phyloP scores from a whole-genome alignment of 2,329 filamentous ascomycete genomes.

The Talaromyces sp. region DNA sequence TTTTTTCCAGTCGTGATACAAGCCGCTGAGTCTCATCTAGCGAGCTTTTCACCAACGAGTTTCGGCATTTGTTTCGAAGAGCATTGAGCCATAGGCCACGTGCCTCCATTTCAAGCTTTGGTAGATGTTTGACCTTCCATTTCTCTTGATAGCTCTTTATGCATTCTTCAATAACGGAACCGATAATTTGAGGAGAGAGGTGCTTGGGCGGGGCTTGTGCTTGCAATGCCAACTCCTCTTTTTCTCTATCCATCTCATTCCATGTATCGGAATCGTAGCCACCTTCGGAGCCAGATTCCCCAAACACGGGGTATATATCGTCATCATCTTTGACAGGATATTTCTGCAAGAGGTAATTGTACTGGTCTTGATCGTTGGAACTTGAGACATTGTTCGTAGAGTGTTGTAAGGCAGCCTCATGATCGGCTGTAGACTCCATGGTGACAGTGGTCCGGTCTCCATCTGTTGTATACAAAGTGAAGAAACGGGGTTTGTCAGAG shows the following conservation, averaged over 20 bases:
- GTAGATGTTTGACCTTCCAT: conserved; percentile 58
- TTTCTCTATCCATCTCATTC: conserved; percentile 57
- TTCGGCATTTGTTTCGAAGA: conserved; percentile 29
- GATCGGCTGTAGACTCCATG: conserved; percentile 21
- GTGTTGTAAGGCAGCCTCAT: conserved; percentile 15
- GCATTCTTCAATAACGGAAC: conserved; percentile 49
- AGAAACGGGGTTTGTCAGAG: conserved; percentile 15
- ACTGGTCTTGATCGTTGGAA: conserved; percentile 15
- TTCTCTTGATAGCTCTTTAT: conserved; percentile 46
- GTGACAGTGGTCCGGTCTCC: conserved; percentile 19
- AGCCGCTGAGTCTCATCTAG: conserved; percentile 39
- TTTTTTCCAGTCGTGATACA: conserved; percentile 50
- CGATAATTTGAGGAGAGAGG: conserved; percentile 45
- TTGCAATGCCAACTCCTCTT: conserved; percentile 7
- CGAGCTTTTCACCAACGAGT: conserved; percentile 41
- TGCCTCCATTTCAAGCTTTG: conserved; percentile 52
- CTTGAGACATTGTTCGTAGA: neutral
- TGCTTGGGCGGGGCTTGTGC: conserved; percentile 15
- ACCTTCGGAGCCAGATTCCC: conserved; percentile 50
- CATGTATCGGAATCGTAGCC: conserved; percentile 56
- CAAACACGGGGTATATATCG: conserved; percentile 46
- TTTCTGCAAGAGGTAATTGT: conserved; percentile 36
- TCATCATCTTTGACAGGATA: conserved; percentile 38
- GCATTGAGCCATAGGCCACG: conserved; percentile 58
- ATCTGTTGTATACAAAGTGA: conserved; percentile 25